Conservation (phyloP, 139 green algal genomes). For the Asterochloris erici region DNA sequence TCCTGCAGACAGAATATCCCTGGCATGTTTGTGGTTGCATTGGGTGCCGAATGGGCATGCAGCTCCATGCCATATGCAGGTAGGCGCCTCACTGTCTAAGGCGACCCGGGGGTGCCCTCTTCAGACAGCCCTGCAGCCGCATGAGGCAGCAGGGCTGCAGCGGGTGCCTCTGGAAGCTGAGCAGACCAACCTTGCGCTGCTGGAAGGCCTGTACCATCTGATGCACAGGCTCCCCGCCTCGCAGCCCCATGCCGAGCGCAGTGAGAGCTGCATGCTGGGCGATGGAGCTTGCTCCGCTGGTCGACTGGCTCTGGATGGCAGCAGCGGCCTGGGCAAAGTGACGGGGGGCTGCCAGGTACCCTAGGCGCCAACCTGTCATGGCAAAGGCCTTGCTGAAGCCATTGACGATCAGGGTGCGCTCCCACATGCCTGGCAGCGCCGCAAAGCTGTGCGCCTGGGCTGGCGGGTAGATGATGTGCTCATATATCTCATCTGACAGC, state of each 20-base stretch:
- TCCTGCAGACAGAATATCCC: slow-evolving; percentile 47
- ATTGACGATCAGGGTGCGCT: slow-evolving; percentile 95
- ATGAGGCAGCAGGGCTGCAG: not conserved
- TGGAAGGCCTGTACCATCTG: slow-evolving; percentile 86
- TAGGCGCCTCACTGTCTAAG: not conserved
- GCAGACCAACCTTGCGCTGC: slow-evolving; percentile 30
- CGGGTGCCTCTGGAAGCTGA: not conserved
- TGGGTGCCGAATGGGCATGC: not conserved
- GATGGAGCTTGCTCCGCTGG: slow-evolving; percentile 60
- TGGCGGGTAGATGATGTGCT: slow-evolving; percentile 93
- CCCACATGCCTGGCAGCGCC: slow-evolving; percentile 80
- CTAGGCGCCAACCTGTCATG: slow-evolving; percentile 92
- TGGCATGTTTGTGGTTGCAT: not conserved
- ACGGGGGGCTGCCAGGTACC: slow-evolving; percentile 89
- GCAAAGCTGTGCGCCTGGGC: slow-evolving; percentile 82
- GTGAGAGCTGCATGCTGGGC: slow-evolving; percentile 87
- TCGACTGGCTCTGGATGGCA: slow-evolving; percentile 90
- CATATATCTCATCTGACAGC: slow-evolving; percentile 83
- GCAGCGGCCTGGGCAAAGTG: slow-evolving; percentile 76
- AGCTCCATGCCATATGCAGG: not conserved
- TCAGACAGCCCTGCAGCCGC: not conserved
- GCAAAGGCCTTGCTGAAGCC: slow-evolving; percentile 94
- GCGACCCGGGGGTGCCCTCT: too few species aligned
- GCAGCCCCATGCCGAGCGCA: slow-evolving; percentile 75
- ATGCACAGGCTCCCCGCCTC: slow-evolving; percentile 66